Conservation (phyloP, 345 rosid genomes). For the Arabidopsis arenosa region DNA sequence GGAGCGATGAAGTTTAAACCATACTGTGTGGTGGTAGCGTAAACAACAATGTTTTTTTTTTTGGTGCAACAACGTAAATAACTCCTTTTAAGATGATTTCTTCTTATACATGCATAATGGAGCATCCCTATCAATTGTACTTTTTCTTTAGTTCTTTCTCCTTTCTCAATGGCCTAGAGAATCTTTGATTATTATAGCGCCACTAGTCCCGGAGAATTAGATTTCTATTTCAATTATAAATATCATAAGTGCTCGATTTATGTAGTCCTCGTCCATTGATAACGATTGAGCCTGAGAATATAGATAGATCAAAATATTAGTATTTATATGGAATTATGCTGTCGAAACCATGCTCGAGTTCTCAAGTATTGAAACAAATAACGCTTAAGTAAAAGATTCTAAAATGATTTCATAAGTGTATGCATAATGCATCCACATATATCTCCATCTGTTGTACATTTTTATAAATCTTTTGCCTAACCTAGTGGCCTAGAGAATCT, state of each 20-base stretch:
- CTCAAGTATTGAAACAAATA: neutral
- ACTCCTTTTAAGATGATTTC: no score
- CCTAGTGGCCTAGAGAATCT: no score
- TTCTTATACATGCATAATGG: neutral
- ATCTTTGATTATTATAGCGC: constrained; percentile 15
- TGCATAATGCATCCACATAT: no score
- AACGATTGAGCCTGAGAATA: neutral
- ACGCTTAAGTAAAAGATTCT: no score
- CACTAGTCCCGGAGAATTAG: neutral
- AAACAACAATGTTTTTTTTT: no score
- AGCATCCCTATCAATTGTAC: neutral
- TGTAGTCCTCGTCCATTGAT: constrained; percentile 20
- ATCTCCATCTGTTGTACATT: no score
- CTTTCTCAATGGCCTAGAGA: neutral
- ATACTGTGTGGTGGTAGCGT: neutral
- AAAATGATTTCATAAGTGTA: no score
- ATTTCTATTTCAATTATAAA: no score
- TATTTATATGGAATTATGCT: neutral
- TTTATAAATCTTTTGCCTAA: no score
- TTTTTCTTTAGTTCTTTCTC: neutral
- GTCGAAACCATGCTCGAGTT: neutral
- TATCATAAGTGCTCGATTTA: neutral
- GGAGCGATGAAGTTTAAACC: constrained; percentile 7
- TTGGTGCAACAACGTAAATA: no score
- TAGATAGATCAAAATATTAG: neutral